A percentile compares a stretch with the other conserved stretches of the same genome.
Conservation (phyloP, 1,284 basidiomycete species). For the Moniliophthora roreri region DNA sequence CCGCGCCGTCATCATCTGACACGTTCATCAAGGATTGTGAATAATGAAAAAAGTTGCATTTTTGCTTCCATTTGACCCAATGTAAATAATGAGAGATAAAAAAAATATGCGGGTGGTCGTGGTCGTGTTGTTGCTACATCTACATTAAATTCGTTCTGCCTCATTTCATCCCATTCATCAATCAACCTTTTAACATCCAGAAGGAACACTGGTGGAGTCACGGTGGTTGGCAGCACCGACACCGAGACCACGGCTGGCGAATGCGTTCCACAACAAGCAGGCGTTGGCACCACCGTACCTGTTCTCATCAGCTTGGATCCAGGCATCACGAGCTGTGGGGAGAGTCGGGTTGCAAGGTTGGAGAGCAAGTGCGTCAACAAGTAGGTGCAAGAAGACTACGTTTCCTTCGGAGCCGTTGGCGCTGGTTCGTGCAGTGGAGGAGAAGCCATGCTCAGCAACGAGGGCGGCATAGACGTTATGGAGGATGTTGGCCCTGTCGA, state of each 20-base stretch:
- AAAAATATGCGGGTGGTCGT: no score
- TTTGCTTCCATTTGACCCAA: no score
- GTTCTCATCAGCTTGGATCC: conserved; percentile 54
- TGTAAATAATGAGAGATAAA: no score
- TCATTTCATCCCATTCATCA: no score
- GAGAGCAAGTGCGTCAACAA: conserved; percentile 46
- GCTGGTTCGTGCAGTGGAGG: conserved; percentile 37
- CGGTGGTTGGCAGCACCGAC: conserved; percentile 32
- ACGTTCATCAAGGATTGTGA: no score
- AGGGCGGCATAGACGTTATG: conserved; percentile 51
- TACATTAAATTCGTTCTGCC: no score
- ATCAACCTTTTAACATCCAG: neutral
- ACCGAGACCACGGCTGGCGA: conserved; percentile 51
- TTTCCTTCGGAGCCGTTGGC: conserved; percentile 44
- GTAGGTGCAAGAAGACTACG: conserved; percentile 45
- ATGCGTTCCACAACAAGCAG: conserved; percentile 46
- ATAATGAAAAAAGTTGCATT: no score
- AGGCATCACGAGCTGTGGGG: conserved; percentile 43
- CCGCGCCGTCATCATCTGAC: no score
- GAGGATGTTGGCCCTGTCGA: conserved; percentile 51
- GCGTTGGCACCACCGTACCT: conserved; percentile 46
- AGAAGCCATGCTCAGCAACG: conserved; percentile 41
- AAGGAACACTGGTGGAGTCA: neutral
- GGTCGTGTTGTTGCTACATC: no score
- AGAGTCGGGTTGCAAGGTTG: conserved; percentile 53